These are phyloP conservation scores for Teratosphaeria destructans DNA, from an alignment of 2,329 filamentous ascomycete genomes.

Conservation along the genomic window DNA sequence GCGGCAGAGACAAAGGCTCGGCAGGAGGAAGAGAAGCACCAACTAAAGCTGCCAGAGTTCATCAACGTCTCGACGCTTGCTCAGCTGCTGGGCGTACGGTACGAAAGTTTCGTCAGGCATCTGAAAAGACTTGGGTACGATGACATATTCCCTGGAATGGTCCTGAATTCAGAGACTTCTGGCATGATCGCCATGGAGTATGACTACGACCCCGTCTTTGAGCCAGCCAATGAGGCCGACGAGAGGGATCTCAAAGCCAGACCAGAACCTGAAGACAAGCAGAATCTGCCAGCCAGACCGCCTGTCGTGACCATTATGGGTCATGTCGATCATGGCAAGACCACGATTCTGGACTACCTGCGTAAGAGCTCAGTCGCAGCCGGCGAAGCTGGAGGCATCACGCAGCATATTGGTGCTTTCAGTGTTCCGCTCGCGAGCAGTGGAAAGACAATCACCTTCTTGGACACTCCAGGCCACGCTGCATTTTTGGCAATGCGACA, in stretches of 20 bases:
- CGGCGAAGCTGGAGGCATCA: constrained; percentile 91
- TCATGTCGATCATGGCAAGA: constrained; percentile 97
- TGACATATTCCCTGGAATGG: constrained; percentile 67
- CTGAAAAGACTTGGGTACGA: constrained; percentile 84
- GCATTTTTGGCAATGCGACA: constrained; percentile 95
- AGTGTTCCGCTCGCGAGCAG: constrained; percentile 65
- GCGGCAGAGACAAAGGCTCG: constrained; percentile 13
- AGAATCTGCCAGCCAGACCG: constrained; percentile 60
- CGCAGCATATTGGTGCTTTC: constrained; percentile 96
- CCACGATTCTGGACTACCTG: constrained; percentile 85
- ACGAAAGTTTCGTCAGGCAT: constrained; percentile 61
- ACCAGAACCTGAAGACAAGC: constrained; percentile 37
- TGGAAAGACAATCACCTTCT: constrained; percentile 86
- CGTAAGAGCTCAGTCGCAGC: constrained; percentile 87
- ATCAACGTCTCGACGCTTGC: constrained; percentile 82
- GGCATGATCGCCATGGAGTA: constrained; percentile 86
- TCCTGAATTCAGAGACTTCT: constrained; percentile 84
- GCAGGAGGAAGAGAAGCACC: constrained; percentile 11
- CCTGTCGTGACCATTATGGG: constrained; percentile 99
- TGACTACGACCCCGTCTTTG: constrained; percentile 68
- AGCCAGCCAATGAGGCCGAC: constrained; percentile 36
- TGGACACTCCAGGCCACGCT: constrained; percentile 92
- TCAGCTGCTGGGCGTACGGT: constrained; percentile 58
- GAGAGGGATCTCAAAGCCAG: constrained; percentile 64
- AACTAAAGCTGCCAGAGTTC: constrained; percentile 71